Evolutionary conservation across 495 filamentous ascomycete species (phyloP).

Genomic region (Lasiosphaeris hirsuta): DNA sequence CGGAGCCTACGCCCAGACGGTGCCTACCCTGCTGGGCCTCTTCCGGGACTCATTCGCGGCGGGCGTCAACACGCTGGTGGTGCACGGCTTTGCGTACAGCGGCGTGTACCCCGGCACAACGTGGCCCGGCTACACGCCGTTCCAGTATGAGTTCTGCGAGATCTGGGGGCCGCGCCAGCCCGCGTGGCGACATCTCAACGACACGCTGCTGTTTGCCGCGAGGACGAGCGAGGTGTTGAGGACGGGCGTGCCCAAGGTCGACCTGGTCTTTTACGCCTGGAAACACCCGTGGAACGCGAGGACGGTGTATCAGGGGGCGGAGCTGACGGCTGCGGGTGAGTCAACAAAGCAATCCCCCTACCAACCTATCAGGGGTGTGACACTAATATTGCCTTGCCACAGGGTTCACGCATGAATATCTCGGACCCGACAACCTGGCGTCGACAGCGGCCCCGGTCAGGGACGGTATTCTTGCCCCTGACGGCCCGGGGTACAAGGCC

Average conservation of each 20-base stretch:
- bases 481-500: slow-evolving; percentile 43
- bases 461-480: slow-evolving; percentile 35
- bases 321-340: slow-evolving; percentile 16
- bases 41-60: slow-evolving; percentile 37
- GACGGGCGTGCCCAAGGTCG: slow-evolving; percentile 38
- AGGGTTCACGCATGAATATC: slow-evolving; percentile 51
- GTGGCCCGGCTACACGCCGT: slow-evolving; percentile 49
- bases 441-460: slow-evolving; percentile 33
- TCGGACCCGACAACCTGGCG: slow-evolving; percentile 46
- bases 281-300: slow-evolving; percentile 16
- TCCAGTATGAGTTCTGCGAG: slow-evolving; percentile 42
- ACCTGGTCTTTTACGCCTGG: slow-evolving; percentile 39
- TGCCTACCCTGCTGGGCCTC: slow-evolving; percentile 27
- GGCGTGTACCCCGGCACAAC: slow-evolving; percentile 37
- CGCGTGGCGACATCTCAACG: slow-evolving; percentile 40
- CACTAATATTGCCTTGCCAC: too few species aligned
- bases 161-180: slow-evolving; percentile 44
- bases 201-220: slow-evolving; percentile 39
- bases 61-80: slow-evolving; percentile 44
- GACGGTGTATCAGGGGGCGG: slow-evolving; percentile 13
- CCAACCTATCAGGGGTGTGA: not conserved
- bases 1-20: slow-evolving; percentile 29
- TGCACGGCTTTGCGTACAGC: slow-evolving; percentile 46
- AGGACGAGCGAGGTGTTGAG: slow-evolving; percentile 39
- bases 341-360: not conserved